Evolutionary conservation across 352 stramenopile species (phyloP).

Genomic region (Pelagophyceae sp.): DNA sequence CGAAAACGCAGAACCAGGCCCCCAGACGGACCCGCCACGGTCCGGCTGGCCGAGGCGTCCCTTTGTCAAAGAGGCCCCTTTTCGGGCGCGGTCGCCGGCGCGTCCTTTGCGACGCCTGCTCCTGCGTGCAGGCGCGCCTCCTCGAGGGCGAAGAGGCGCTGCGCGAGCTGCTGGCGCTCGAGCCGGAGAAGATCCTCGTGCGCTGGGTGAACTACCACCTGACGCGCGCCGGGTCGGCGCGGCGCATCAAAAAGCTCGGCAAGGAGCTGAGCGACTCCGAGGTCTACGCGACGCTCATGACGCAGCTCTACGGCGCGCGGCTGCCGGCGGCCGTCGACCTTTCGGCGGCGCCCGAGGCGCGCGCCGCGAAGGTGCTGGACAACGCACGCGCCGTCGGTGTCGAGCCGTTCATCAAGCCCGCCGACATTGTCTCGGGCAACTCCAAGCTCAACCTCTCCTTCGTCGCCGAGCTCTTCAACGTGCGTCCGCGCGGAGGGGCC

Average conservation of each 20-base stretch:
- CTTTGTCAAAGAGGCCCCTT: too few relatives aligned
- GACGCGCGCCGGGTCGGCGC: slow-evolving; percentile 28
- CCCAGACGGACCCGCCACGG: too few relatives aligned
- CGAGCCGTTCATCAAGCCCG: slow-evolving; percentile 78
- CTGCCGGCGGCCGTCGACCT: background rate
- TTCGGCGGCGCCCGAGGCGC: slow-evolving; percentile 30
- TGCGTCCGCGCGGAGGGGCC: too few relatives aligned
- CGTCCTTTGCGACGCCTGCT: too few relatives aligned
- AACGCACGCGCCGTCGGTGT: slow-evolving; percentile 68
- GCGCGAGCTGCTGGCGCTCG: slow-evolving; percentile 74
- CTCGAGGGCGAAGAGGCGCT: slow-evolving; percentile 70
- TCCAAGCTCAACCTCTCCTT: slow-evolving; percentile 62
- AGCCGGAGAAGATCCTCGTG: slow-evolving; percentile 75
- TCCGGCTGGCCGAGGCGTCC: too few relatives aligned
- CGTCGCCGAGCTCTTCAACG: slow-evolving; percentile 67
- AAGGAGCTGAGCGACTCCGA: slow-evolving; percentile 61
- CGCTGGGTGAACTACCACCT: slow-evolving; percentile 88
- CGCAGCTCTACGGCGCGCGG: slow-evolving; percentile 52
- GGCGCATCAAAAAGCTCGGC: slow-evolving; percentile 36
- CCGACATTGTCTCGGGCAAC: slow-evolving; percentile 77
- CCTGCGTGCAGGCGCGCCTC: too few relatives aligned
- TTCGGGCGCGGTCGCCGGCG: too few relatives aligned
- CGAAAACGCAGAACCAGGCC: too few relatives aligned
- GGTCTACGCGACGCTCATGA: slow-evolving; percentile 69
- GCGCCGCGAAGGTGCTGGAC: slow-evolving; percentile 63